Conservation (phyloP, 2,329 filamentous ascomycete species). For the Colletotrichum lini region DNA sequence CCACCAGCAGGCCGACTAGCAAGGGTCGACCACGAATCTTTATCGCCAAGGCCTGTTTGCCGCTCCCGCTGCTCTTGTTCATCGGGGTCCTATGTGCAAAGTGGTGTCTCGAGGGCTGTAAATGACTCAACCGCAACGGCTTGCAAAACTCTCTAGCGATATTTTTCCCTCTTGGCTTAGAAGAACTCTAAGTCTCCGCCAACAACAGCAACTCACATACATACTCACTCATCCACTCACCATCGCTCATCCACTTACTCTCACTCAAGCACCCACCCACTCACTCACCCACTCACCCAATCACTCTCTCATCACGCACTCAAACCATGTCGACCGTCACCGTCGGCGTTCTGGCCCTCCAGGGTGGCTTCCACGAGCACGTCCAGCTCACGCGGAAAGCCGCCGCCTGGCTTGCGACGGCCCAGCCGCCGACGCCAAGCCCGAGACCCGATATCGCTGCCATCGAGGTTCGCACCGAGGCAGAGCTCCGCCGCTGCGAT, state of each 20-base stretch:
- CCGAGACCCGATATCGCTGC: conserved; percentile 64
- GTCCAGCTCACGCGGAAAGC: conserved; percentile 81
- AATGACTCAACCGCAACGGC: conserved; percentile 32
- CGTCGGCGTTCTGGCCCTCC: conserved; percentile 80
- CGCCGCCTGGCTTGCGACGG: conserved; percentile 61
- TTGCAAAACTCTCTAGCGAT: background rate
- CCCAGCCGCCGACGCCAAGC: conserved; percentile 41
- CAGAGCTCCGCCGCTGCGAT: conserved; percentile 80
- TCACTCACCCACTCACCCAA: too few species aligned
- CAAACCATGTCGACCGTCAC: conserved; percentile 53
- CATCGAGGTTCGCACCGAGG: conserved; percentile 83
- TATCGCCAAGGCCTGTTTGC: conserved; percentile 22
- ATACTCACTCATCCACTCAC: too few species aligned
- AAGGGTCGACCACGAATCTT: conserved; percentile 23
- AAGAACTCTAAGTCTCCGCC: background rate
- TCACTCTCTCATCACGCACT: too few species aligned
- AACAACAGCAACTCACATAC: background rate
- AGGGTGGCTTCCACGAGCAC: conserved; percentile 95
- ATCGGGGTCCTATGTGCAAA: conserved; percentile 1
- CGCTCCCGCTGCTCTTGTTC: background rate
- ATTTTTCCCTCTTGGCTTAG: background rate
- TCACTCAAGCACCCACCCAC: too few species aligned
- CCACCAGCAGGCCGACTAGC: background rate
- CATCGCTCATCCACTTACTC: too few species aligned
- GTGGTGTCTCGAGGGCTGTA: background rate